Evolutionary conservation across 179 eudicot genomes (phyloP).

Genomic region (Beta macrorhiza): DNA sequence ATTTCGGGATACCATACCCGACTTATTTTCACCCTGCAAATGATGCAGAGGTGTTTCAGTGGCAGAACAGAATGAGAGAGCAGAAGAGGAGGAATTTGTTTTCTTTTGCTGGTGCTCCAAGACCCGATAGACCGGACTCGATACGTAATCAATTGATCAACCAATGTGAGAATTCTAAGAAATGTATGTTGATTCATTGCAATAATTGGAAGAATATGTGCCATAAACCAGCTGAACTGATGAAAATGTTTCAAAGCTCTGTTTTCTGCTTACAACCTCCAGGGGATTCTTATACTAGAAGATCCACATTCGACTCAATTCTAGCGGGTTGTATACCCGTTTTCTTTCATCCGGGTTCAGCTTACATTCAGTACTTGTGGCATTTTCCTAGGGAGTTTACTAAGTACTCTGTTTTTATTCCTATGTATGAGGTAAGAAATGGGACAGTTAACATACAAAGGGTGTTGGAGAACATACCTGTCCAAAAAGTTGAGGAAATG

Average conservation of each 20-base stretch:
- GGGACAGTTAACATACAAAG: constrained; percentile 45
- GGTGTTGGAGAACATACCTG: constrained; percentile 35
- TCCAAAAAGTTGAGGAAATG: constrained; percentile 37
- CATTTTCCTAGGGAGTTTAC: constrained; percentile 56
- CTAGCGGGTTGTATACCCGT: constrained; percentile 77
- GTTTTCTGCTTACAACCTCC: constrained; percentile 72
- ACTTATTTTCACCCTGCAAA: constrained; percentile 69
- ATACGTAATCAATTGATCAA: constrained; percentile 51
- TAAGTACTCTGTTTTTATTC: constrained; percentile 58
- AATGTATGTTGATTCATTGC: constrained; percentile 56
- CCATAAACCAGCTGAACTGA: constrained; percentile 45
- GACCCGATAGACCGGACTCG: constrained; percentile 50
- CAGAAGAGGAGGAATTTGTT: constrained; percentile 39
- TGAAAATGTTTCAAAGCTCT: constrained; percentile 55
- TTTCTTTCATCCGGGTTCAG: constrained; percentile 66
- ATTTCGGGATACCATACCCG: constrained; percentile 76
- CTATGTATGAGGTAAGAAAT: constrained; percentile 45
- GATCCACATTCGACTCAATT: constrained; percentile 68
- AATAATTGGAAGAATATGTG: constrained; percentile 39
- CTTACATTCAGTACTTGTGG: constrained; percentile 70
- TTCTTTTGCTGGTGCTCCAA: constrained; percentile 64
- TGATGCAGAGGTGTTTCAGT: constrained; percentile 40
- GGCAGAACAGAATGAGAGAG: constrained; percentile 57
- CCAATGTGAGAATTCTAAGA: constrained; percentile 42
- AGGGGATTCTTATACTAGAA: constrained; percentile 71